Evolutionary conservation across 306 rosid genomes (phyloP).

Genomic region (Elaeagnus macrophylla): DNA sequence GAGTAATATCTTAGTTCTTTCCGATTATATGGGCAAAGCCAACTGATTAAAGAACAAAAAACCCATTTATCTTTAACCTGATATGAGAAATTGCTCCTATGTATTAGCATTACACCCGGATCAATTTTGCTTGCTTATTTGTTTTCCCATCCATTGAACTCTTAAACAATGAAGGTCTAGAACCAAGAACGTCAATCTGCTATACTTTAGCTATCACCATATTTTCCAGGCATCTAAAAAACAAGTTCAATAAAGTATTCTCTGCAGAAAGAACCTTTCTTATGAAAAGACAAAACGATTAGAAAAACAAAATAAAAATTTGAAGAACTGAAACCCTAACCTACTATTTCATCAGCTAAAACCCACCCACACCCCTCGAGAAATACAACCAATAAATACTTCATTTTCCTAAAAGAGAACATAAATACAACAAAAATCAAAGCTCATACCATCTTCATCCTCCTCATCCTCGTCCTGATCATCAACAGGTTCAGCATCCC

Average conservation of each 20-base stretch:
- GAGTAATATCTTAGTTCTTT: too few relatives aligned
- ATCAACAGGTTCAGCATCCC: slow-evolving; percentile 42
- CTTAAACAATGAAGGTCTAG: too few relatives aligned
- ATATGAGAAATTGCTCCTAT: too few relatives aligned
- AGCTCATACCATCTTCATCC: slow-evolving; percentile 69
- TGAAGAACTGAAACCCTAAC: slow-evolving; percentile 16
- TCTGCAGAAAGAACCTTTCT: background rate
- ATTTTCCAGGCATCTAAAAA: too few relatives aligned
- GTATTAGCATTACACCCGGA: too few relatives aligned
- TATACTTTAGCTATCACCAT: too few relatives aligned
- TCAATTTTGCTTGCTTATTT: too few relatives aligned
- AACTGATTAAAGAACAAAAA: too few relatives aligned
- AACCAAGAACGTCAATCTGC: too few relatives aligned
- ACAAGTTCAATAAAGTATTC: background rate
- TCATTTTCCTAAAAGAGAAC: background rate
- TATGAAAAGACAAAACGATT: background rate
- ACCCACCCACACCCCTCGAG: slow-evolving; percentile 1
- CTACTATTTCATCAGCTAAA: background rate
- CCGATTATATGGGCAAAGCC: too few relatives aligned
- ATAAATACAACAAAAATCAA: background rate
- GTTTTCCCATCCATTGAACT: too few relatives aligned
- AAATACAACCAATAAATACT: background rate
- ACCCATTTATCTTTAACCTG: too few relatives aligned
- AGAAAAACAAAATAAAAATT: slow-evolving; percentile 7
- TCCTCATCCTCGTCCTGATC: slow-evolving; percentile 72